Conservation (phyloP, 192 early-diverging fungal species). For the Jimgerdemannia flammicorona region DNA sequence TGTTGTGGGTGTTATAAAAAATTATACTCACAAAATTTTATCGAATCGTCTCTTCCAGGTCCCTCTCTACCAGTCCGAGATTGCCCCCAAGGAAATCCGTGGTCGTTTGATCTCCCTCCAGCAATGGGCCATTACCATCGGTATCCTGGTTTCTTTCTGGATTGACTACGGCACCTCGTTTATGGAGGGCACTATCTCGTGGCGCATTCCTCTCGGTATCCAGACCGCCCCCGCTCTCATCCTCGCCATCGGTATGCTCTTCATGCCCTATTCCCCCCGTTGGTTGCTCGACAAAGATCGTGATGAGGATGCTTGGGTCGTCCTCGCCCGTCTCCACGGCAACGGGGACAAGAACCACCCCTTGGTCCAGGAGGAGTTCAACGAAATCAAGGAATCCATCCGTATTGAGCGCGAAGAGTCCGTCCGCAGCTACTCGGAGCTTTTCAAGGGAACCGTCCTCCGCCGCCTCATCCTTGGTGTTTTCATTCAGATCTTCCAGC, state of each 20-base stretch:
- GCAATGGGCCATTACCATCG: constrained; percentile 91
- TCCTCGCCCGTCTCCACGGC: constrained; percentile 67
- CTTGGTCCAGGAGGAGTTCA: constrained; percentile 59
- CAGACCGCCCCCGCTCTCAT: constrained; percentile 77
- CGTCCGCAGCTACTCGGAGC: constrained; percentile 47
- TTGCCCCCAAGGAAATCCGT: constrained; percentile 75
- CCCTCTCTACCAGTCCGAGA: constrained; percentile 59
- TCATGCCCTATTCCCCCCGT: constrained; percentile 79
- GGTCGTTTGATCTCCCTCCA: constrained; percentile 80
- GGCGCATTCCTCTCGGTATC: constrained; percentile 69
- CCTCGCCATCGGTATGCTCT: constrained; percentile 58
- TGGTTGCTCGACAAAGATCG: constrained; percentile 73
- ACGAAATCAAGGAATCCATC: constrained; percentile 66
- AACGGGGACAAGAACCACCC: constrained; percentile 48
- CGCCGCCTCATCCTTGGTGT: constrained; percentile 62
- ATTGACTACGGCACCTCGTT: constrained; percentile 18
- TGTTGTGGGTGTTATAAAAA: background rate
- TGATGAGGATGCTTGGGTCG: constrained; percentile 63
- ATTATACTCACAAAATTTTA: no score
- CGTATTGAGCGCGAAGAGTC: constrained; percentile 55
- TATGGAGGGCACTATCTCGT: constrained; percentile 12
- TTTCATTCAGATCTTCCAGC: constrained; percentile 48
- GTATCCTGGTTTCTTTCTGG: constrained; percentile 55
- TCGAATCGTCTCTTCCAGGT: background rate
- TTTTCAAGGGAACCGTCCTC: constrained; percentile 46